phyloP scores from a whole-genome alignment of 78 protist species.

The Dictyostelium intermedium region DNA sequence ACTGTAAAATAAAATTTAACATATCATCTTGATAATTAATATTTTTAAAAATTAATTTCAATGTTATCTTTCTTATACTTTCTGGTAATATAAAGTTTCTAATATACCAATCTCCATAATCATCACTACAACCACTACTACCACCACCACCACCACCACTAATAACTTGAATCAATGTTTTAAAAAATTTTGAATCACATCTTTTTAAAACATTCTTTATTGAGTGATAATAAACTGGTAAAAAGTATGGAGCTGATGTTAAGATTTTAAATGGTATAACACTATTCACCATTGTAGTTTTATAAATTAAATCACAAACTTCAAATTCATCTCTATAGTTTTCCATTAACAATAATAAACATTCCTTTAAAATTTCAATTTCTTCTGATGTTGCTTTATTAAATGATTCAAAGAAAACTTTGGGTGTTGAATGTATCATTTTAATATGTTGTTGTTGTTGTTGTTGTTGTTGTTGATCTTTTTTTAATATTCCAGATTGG shows the following conservation, averaged over 20 bases:
- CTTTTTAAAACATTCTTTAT: neutral
- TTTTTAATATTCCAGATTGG: neutral
- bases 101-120: neutral
- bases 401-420: neutral
- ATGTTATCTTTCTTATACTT: neutral
- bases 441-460: neutral
- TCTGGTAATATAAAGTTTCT: neutral
- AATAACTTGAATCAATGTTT: neutral
- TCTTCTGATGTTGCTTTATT: neutral
- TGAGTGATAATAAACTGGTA: neutral
- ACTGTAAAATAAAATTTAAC: neutral
- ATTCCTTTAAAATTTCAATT: neutral
- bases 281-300: neutral
- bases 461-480: neutral
- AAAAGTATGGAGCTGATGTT: neutral
- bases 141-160: neutral
- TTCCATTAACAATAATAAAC: neutral
- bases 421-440: neutral
- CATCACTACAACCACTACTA: neutral
- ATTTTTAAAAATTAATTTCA: neutral
- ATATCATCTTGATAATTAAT: neutral
- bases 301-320: neutral
- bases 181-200: neutral
- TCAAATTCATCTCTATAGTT: neutral
- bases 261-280: neutral